Evolutionary conservation across 345 rosid species (phyloP).

Genomic region (Pugionium cornutum): DNA sequence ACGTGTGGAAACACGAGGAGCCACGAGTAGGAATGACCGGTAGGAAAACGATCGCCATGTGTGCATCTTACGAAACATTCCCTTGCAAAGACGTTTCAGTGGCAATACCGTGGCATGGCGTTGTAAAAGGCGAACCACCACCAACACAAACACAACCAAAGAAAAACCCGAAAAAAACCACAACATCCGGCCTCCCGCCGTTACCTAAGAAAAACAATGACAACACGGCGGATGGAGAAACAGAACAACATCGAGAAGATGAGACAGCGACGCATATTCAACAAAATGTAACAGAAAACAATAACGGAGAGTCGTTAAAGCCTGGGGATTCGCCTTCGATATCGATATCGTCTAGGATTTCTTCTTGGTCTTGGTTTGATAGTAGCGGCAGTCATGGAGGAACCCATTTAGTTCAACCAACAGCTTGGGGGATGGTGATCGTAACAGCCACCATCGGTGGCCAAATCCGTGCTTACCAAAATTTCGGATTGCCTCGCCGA

Average conservation of each 20-base stretch:
- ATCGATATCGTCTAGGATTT: slow-evolving; percentile 49
- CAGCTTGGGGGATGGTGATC: slow-evolving; percentile 97
- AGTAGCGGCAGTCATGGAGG: slow-evolving; percentile 46
- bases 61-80: slow-evolving; percentile 63
- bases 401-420: slow-evolving; percentile 45
- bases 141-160: slow-evolving; percentile 46
- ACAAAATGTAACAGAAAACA: slow-evolving; percentile 44
- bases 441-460: slow-evolving; percentile 84
- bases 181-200: slow-evolving; percentile 61
- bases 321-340: slow-evolving; percentile 37
- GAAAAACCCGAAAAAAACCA: slow-evolving; percentile 46
- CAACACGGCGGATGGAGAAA: slow-evolving; percentile 38
- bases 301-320: slow-evolving; percentile 37
- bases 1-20: slow-evolving; percentile 70
- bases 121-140: slow-evolving; percentile 70
- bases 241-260: slow-evolving; percentile 44
- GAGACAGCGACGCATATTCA: slow-evolving; percentile 45
- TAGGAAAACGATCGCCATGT: slow-evolving; percentile 47
- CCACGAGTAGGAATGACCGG: slow-evolving; percentile 42
- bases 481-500: slow-evolving; percentile 81
- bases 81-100: slow-evolving; percentile 84
- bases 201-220: slow-evolving; percentile 71
- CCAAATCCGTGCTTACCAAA: slow-evolving; percentile 78
- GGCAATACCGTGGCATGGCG: slow-evolving; percentile 83
- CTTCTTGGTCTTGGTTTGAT: slow-evolving; percentile 74